Conservation (phyloP, 208 protist genomes). For the Trypanosoma conorhini region DNA sequence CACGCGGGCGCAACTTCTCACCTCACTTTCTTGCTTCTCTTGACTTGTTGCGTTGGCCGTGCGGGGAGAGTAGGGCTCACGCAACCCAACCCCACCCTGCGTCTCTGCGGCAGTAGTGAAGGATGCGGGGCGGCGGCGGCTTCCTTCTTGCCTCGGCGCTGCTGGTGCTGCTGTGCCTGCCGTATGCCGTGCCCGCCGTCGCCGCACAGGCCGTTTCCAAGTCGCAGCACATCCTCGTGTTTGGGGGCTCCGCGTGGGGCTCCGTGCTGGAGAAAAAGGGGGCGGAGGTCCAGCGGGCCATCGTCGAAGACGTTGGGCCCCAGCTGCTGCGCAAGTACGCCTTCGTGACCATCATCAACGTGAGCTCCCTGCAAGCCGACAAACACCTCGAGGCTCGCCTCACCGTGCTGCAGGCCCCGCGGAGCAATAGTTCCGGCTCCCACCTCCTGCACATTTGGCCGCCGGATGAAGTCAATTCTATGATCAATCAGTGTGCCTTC, state of each 20-base stretch:
- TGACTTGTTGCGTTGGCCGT: neutral
- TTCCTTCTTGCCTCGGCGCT: slow-evolving; percentile 6
- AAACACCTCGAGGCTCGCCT: slow-evolving; percentile 1
- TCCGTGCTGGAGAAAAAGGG: neutral
- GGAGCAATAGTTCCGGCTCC: neutral
- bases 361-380: neutral
- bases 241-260: slow-evolving; percentile 14
- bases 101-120: neutral
- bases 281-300: neutral
- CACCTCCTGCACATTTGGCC: slow-evolving; percentile 22
- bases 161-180: neutral
- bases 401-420: slow-evolving; percentile 12
- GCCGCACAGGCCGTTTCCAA: neutral
- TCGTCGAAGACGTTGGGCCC: slow-evolving; percentile 10
- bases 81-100: neutral
- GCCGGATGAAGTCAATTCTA: slow-evolving; percentile 26
- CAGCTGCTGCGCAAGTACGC: slow-evolving; percentile 10
- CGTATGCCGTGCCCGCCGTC: neutral
- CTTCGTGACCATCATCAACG: slow-evolving; percentile 21
- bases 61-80: neutral
- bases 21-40: slow-evolving; percentile 1
- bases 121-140: neutral
- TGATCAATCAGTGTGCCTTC: slow-evolving; percentile 21
- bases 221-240: slow-evolving; percentile 17
- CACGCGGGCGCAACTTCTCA: too few species aligned